These are phyloP conservation scores for Sextonia rubra DNA, from an alignment of 164 flowering plant species.

Conservation along the genomic window DNA sequence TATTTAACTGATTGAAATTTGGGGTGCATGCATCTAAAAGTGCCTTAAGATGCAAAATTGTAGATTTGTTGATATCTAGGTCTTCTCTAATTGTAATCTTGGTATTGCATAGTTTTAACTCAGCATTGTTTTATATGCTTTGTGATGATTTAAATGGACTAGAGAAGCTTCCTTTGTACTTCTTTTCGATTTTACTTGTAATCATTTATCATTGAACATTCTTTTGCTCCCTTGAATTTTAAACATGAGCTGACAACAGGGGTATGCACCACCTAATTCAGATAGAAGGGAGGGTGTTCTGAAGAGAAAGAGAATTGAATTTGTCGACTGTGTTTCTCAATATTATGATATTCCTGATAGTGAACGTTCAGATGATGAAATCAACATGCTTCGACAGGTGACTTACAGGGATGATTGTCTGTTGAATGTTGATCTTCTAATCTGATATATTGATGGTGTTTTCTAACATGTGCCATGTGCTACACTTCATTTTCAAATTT, in stretches of 20 bases:
- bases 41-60: no score
- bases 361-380: constrained; percentile 94
- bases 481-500: constrained; percentile 7
- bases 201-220: not conserved
- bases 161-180: not conserved
- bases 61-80: no score
- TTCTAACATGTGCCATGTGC: constrained; percentile 1
- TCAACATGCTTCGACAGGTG: constrained; percentile 98
- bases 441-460: constrained; percentile 2
- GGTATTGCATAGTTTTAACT: no score
- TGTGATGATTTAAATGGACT: not conserved
- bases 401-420: not conserved
- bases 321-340: constrained; percentile 84
- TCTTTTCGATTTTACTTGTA: not conserved
- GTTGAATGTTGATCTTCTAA: not conserved
- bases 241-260: constrained; percentile 94
- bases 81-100: no score
- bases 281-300: constrained; percentile 98
- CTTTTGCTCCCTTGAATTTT: constrained; percentile 38
- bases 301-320: constrained; percentile 86
- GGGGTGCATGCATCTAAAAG: no score
- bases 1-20: no score
- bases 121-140: not conserved
- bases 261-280: constrained; percentile 99
- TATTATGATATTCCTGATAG: constrained; percentile 88